These are phyloP conservation scores for Lavandula angustifolia DNA, from an alignment of 257 asterid species.

Conservation along the genomic window DNA sequence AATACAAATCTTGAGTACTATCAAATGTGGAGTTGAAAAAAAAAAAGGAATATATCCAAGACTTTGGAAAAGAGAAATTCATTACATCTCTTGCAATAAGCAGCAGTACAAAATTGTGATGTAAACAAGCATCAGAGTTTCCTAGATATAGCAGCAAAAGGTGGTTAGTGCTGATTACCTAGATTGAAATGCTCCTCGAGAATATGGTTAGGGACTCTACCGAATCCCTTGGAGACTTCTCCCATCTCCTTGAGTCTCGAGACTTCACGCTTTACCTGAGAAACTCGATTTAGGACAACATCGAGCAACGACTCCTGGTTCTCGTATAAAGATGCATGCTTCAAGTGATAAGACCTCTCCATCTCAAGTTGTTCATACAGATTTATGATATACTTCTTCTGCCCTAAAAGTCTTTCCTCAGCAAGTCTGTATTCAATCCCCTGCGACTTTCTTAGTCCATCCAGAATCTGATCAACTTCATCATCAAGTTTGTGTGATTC, in stretches of 20 bases:
- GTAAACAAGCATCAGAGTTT: conserved; percentile 18
- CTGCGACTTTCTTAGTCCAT: conserved; percentile 53
- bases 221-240: conserved; percentile 68
- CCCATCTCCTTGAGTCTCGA: conserved; percentile 59
- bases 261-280: conserved; percentile 53
- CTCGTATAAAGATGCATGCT: conserved; percentile 29
- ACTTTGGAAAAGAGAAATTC: no score
- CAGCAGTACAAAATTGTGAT: conserved; percentile 30
- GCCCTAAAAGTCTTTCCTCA: conserved; percentile 52
- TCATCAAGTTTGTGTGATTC: conserved; percentile 57
- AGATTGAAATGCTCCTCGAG: conserved; percentile 57
- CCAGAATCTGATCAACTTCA: conserved; percentile 53
- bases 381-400: conserved; percentile 48
- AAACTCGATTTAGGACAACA: conserved; percentile 40
- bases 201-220: conserved; percentile 53
- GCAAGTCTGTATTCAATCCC: conserved; percentile 59
- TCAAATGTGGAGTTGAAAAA: no score
- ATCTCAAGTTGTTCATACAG: conserved; percentile 56
- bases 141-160: conserved; percentile 6
- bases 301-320: conserved; percentile 42
- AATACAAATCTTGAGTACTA: no score
- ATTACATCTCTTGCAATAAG: conserved; percentile 14
- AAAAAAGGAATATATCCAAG: no score
- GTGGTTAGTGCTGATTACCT: conserved; percentile 37
- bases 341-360: conserved; percentile 49